A percentile compares a stretch with the other conserved stretches of the same genome.
Evolutionary conservation across 2,329 filamentous ascomycete species (phyloP).

Genomic region (Alternaria dauci): DNA sequence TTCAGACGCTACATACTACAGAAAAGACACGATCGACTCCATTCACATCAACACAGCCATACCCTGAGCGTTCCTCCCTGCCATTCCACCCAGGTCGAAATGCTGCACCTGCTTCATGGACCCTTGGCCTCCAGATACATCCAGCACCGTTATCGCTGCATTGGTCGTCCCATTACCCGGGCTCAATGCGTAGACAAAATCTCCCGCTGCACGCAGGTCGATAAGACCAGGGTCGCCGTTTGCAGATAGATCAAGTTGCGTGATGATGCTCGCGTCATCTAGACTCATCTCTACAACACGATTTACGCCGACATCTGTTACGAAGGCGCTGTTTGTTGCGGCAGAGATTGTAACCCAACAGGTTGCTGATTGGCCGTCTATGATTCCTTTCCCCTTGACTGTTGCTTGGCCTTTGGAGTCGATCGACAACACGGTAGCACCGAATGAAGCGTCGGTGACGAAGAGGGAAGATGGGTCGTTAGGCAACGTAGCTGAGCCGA

Average conservation of each 20-base stretch:
- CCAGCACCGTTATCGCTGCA: slow-evolving; percentile 53
- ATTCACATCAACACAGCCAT: slow-evolving; percentile 43
- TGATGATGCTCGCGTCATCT: slow-evolving; percentile 56
- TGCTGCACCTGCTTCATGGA: slow-evolving; percentile 50
- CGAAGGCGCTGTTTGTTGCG: slow-evolving; percentile 62
- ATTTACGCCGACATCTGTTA: slow-evolving; percentile 64
- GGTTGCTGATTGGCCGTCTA: slow-evolving; percentile 63
- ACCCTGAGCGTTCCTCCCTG: slow-evolving; percentile 46
- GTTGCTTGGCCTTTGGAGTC: slow-evolving; percentile 47
- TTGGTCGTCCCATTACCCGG: slow-evolving; percentile 59
- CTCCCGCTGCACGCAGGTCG: slow-evolving; percentile 62
- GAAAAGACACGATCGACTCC: not conserved
- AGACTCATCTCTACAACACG: slow-evolving; percentile 65
- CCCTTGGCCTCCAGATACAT: slow-evolving; percentile 37
- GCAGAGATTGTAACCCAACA: slow-evolving; percentile 66
- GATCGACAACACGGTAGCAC: slow-evolving; percentile 60
- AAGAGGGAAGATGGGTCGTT: slow-evolving; percentile 55
- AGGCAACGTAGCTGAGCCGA: slow-evolving; percentile 61
- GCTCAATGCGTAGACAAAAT: slow-evolving; percentile 66
- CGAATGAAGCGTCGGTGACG: slow-evolving; percentile 67
- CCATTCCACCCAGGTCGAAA: slow-evolving; percentile 39
- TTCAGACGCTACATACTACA: not conserved
- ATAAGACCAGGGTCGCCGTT: slow-evolving; percentile 63
- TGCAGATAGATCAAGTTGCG: slow-evolving; percentile 48
- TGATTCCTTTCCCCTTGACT: slow-evolving; percentile 46